phyloP scores from a whole-genome alignment of 805 yeast genomes.

The Lipomyces kockii region DNA sequence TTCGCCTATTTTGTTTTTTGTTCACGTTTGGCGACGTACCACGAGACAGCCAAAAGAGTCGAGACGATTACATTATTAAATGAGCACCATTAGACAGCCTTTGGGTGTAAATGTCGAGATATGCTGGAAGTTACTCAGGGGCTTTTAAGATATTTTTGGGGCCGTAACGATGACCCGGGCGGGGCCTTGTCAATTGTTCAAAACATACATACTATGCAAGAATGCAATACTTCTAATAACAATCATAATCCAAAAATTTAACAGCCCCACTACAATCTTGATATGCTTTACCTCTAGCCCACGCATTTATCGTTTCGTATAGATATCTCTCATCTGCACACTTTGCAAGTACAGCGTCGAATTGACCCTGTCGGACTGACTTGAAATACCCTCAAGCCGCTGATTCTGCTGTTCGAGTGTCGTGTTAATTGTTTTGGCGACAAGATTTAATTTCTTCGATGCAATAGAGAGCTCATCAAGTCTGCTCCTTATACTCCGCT shows the following conservation, averaged over 20 bases:
- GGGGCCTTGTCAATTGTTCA: too few species aligned
- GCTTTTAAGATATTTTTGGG: not conserved
- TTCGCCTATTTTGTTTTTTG: not conserved
- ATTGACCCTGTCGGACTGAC: not conserved
- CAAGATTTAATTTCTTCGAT: constrained; percentile 68
- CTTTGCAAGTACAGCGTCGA: not conserved
- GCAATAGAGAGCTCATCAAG: constrained; percentile 74
- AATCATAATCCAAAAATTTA: not conserved
- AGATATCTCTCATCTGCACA: not conserved
- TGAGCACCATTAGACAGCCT: not conserved
- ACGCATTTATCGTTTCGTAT: not conserved
- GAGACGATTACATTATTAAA: not conserved
- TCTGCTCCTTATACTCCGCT: constrained; percentile 81
- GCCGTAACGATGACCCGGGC: too few species aligned
- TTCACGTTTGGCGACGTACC: too few species aligned
- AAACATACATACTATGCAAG: not conserved
- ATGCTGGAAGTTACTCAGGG: not conserved
- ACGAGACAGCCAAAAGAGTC: not conserved
- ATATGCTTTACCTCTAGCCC: not conserved
- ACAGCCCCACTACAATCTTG: not conserved
- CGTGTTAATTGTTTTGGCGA: constrained; percentile 72
- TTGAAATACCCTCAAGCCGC: constrained; percentile 45
- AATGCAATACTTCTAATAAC: not conserved
- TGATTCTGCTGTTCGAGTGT: constrained; percentile 81
- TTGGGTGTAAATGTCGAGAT: not conserved